Conservation (phyloP, 495 filamentous ascomycete species). For the Xylaria bambusicola region DNA sequence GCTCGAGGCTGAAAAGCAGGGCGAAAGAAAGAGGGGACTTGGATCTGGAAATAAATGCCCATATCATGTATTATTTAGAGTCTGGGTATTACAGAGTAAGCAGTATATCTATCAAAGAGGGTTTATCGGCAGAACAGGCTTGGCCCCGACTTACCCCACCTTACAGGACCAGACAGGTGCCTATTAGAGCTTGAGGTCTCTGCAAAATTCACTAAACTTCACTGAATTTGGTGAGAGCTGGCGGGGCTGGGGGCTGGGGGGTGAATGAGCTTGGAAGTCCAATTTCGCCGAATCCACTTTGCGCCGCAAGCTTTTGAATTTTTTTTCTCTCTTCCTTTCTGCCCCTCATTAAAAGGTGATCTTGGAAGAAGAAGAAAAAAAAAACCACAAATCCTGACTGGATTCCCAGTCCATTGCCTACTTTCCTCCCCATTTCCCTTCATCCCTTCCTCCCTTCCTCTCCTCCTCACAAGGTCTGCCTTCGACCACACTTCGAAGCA, state of each 20-base stretch:
- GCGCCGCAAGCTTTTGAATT: conserved; percentile 25
- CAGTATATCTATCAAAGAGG: neutral
- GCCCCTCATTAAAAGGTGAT: conserved; percentile 21
- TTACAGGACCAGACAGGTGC: neutral
- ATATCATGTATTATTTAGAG: too few relatives aligned
- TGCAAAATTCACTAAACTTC: too few relatives aligned
- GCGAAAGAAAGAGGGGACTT: too few relatives aligned
- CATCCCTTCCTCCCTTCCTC: neutral
- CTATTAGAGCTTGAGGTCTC: too few relatives aligned
- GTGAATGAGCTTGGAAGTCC: conserved; percentile 10
- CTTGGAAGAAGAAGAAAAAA: conserved; percentile 23
- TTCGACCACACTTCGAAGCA: conserved; percentile 20
- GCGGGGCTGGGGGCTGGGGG: conserved; percentile 11
- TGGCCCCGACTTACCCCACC: conserved; percentile 2
- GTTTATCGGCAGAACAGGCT: neutral
- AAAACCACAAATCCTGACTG: too few relatives aligned
- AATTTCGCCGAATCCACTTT: conserved; percentile 29
- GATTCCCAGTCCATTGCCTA: too few relatives aligned
- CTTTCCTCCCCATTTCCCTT: neutral
- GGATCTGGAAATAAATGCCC: too few relatives aligned
- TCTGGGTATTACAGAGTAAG: neutral
- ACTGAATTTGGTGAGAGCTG: neutral
- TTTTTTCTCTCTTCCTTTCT: conserved; percentile 16
- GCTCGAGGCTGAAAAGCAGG: conserved; percentile 9
- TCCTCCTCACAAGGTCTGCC: conserved; percentile 17